These are phyloP conservation scores for Kluyveromyces nonfermentans DNA, from an alignment of 805 yeast genomes.

Conservation along the genomic window DNA sequence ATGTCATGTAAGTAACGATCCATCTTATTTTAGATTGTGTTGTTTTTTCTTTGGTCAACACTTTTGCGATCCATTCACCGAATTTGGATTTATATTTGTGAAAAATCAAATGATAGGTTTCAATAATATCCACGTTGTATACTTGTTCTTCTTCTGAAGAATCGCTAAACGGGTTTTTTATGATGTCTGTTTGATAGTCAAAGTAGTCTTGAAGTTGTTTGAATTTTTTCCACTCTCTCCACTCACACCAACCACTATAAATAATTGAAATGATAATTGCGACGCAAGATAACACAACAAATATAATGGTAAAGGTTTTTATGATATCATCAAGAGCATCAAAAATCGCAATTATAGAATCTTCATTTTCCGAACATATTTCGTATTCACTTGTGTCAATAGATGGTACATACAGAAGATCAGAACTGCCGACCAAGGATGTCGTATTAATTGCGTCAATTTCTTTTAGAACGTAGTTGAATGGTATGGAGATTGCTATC, in stretches of 20 bases:
- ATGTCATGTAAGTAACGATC: slow-evolving; percentile 37
- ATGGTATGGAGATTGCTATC: slow-evolving; percentile 48
- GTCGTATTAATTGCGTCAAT: slow-evolving; percentile 30
- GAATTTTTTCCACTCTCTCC: slow-evolving; percentile 39
- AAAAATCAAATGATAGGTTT: slow-evolving; percentile 16
- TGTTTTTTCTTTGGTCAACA: slow-evolving; percentile 1
- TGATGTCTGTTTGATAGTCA: slow-evolving; percentile 1
- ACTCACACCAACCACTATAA: slow-evolving; percentile 38
- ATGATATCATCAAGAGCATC: slow-evolving; percentile 26
- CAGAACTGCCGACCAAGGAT: slow-evolving; percentile 12
- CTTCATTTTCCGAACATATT: slow-evolving; percentile 34
- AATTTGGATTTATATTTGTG: slow-evolving; percentile 15
- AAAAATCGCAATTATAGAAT: slow-evolving; percentile 34
- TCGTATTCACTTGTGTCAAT: slow-evolving; percentile 16
- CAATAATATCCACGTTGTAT: slow-evolving; percentile 13
- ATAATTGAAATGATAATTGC: slow-evolving; percentile 35
- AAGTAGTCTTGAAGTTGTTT: slow-evolving; percentile 27
- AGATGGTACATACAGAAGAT: slow-evolving; percentile 35
- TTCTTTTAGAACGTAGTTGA: slow-evolving; percentile 36
- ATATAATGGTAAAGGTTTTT: slow-evolving; percentile 29
- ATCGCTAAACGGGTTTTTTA: slow-evolving; percentile 1
- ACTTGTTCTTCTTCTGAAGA: neutral
- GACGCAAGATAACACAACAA: slow-evolving; percentile 33
- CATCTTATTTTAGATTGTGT: slow-evolving; percentile 26
- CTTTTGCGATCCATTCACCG: slow-evolving; percentile 11